Conservation (phyloP, 2,329 filamentous ascomycete species). For the Cryphonectria carpinicola region DNA sequence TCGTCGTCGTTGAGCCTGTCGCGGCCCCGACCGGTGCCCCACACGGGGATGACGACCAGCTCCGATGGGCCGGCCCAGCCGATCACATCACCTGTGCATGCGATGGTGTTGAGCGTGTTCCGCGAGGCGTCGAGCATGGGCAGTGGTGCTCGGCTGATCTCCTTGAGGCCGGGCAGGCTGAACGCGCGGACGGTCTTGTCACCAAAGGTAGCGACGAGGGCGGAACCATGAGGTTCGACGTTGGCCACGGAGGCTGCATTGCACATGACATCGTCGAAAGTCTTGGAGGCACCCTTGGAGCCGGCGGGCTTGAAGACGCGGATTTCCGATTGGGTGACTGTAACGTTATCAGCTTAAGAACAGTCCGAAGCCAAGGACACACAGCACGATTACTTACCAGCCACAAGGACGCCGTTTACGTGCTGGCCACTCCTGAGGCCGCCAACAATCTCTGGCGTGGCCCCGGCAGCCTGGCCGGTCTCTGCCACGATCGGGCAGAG, state of each 20-base stretch:
- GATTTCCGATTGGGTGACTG: constrained; percentile 72
- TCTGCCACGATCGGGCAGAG: constrained; percentile 81
- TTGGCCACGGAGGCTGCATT: constrained; percentile 79
- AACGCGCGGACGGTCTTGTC: constrained; percentile 81
- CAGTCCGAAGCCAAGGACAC: background rate
- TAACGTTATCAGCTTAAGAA: constrained; percentile 34
- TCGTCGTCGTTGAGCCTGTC: constrained; percentile 63
- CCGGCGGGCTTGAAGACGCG: constrained; percentile 85
- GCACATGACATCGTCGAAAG: constrained; percentile 82
- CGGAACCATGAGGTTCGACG: constrained; percentile 74
- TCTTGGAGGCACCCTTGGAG: constrained; percentile 88
- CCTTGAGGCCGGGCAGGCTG: constrained; percentile 84
- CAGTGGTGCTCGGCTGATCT: constrained; percentile 72
- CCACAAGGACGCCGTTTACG: constrained; percentile 80
- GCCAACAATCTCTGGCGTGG: constrained; percentile 76
- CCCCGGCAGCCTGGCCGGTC: constrained; percentile 74
- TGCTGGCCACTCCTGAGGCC: constrained; percentile 74
- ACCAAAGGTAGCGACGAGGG: constrained; percentile 82
- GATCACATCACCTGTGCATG: constrained; percentile 78
- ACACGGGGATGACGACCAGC: constrained; percentile 79
- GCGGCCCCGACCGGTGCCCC: constrained; percentile 72
- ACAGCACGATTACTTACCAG: constrained; percentile 53
- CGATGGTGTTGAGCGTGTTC: constrained; percentile 71
- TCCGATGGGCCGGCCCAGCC: constrained; percentile 90
- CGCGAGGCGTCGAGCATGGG: constrained; percentile 74